Evolutionary conservation across 768 basidiomycete species (phyloP), one percentile per base, ranked within the genome.

Genomic region (Obba rivulosa): DNA sequence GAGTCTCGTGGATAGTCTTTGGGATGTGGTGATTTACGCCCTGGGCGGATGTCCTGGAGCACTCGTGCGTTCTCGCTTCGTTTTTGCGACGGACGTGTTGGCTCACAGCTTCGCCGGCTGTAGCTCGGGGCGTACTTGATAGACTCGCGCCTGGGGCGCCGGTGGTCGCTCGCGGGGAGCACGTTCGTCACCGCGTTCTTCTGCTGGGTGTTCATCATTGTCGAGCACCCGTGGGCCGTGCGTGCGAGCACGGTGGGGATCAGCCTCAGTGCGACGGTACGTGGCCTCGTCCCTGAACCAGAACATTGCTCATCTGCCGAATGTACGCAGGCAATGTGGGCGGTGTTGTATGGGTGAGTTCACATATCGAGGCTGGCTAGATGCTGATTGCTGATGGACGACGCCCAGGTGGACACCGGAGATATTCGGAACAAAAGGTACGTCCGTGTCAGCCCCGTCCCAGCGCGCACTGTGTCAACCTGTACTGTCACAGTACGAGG

Each of bases 11-110:
- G 78, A 76, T 48, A 85, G 80, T 38, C 57, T 94, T 34, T 87
- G 87, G 83, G 90, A 93, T 58, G 84, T 92, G n/a, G 80, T 87
- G 25, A 80, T 90, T 28, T 93, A 89, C 56, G 87, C 91, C 1
- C 52, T 92, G 7, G 91, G 87, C 13, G 88, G 91, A 38, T 88
- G 83, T 63, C 89, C 91, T 2, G 91, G 91, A 35, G 81, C 90
- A 8, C 70, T 92, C 43, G 90, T 91, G 57, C 52, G 85, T 72
- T 14, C 24, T 40, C 3, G 36, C 1, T 17, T 16, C 22, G 14
- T 5, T 21, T 24, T 39, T 2, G 18, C 20, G 21, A 18, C 14
- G 9, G 20, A 11, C 18, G 5, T 11, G 18, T 22, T 16, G 10
- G 17, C 31, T 48, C 9, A 42, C 23, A 18, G 34, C 28, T 13